Evolutionary conservation across 2,329 filamentous ascomycete species (phyloP).

Genomic region (Knufia petricola): DNA sequence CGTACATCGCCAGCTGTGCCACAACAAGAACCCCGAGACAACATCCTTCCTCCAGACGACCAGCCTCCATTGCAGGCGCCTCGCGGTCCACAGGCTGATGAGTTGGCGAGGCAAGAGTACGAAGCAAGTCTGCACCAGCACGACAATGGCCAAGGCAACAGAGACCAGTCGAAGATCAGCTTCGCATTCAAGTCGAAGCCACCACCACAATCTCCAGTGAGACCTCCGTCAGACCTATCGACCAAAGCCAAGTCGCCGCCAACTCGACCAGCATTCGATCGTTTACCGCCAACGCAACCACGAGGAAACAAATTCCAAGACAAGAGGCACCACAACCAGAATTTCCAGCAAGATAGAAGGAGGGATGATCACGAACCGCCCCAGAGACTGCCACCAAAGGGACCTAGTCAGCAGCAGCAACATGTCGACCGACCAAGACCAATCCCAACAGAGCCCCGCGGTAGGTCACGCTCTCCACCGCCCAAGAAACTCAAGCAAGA

Average conservation of each 20-base stretch:
- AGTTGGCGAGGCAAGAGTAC: constrained; percentile 47
- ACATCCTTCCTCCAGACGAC: constrained; percentile 37
- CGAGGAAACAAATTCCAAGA: constrained; percentile 35
- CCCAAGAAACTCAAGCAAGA: constrained; percentile 3
- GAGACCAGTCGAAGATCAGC: constrained; percentile 64
- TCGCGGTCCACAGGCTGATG: constrained; percentile 57
- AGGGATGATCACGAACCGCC: constrained; percentile 32
- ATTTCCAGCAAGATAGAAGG: constrained; percentile 30
- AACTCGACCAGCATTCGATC: constrained; percentile 29
- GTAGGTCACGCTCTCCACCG: constrained; percentile 28
- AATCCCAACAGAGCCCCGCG: constrained; percentile 36
- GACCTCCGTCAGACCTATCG: constrained; percentile 41
- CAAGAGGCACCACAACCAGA: constrained; percentile 30
- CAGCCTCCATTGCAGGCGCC: constrained; percentile 55
- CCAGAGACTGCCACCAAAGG: constrained; percentile 5
- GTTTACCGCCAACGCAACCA: constrained; percentile 29
- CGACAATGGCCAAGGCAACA: constrained; percentile 43
- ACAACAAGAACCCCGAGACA: constrained; percentile 27
- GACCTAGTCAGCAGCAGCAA: constrained; percentile 7
- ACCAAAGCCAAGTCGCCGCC: constrained; percentile 26
- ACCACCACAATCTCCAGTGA: constrained; percentile 44
- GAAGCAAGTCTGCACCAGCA: constrained; percentile 45
- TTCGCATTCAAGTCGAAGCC: constrained; percentile 85
- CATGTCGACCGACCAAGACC: constrained; percentile 4
- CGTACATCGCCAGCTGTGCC: constrained; percentile 25